phyloP scores from a whole-genome alignment of 352 stramenopile species.

The Pythium biforme region DNA sequence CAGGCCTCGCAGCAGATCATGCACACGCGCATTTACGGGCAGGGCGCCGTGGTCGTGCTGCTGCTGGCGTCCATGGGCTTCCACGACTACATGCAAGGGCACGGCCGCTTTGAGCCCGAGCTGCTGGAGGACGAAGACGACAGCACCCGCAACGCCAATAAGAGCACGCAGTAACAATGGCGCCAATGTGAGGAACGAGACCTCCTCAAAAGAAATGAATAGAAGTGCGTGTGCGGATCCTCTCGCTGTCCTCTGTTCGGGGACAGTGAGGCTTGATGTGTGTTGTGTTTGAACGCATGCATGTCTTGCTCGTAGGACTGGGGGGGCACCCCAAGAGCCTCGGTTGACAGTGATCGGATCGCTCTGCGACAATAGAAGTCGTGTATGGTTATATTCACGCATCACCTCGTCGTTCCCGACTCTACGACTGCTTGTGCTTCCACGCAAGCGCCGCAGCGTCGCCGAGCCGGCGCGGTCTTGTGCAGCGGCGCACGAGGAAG shows the following conservation, averaged over 20 bases:
- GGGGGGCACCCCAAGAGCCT: too few relatives aligned
- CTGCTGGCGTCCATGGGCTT: conserved; percentile 81
- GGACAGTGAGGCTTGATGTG: neutral
- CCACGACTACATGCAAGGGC: conserved; percentile 81
- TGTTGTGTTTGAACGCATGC: neutral
- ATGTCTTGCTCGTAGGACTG: too few relatives aligned
- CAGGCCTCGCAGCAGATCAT: conserved; percentile 82
- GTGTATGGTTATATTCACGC: neutral
- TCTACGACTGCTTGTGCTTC: conserved; percentile 47
- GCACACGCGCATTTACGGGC: conserved; percentile 84
- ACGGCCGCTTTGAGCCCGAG: conserved; percentile 49
- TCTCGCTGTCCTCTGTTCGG: neutral
- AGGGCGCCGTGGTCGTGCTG: conserved; percentile 62
- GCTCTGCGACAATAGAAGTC: neutral
- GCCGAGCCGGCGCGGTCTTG: conserved; percentile 45
- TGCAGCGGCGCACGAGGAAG: conserved; percentile 48
- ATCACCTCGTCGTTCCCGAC: too few relatives aligned
- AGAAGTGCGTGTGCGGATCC: neutral
- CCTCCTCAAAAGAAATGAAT: neutral
- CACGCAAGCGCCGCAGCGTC: conserved; percentile 52
- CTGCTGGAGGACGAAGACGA: conserved; percentile 11
- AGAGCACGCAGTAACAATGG: neutral
- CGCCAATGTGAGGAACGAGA: neutral
- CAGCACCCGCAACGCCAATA: too few relatives aligned
- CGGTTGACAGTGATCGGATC: neutral